Base-by-base conservation (phyloP, 2,329 filamentous ascomycete species). In the Myriosclerotinia scirpicola region DNA sequence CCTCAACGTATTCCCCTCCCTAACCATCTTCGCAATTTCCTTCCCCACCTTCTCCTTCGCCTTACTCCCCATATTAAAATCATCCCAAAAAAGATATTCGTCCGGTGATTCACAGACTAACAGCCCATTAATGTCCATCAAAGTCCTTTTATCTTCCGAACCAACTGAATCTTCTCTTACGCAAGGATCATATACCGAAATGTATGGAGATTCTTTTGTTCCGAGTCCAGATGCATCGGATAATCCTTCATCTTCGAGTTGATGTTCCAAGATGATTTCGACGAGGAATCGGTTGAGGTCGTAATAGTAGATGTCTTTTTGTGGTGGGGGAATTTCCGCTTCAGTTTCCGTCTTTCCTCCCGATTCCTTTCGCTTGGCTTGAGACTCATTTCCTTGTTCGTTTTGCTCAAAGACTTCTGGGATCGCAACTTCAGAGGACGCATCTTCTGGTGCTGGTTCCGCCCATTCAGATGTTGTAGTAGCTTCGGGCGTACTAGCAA, bases 51-150 rank as follows among this genome's bases (percentile, higher is more conserved):
- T 72, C 15, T 70, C 65, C 5, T 80, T 78, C 20, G 77, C 80
- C 30, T 75, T 73, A 50, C 70, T 69, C 17, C 77, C 77, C 5
- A 86, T 75, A 0, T 78, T 82, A 53, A 84, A 85, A 0, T 78
- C 77, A 59, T 83, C 82, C 74, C 81, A 82, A 73, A 85, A 87
- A 2, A 87, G 76, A 67, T 84, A 81, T 15, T 81, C 77, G 17
- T 81, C 75, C 8, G 73, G 73, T 2, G 69, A 50, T 5, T 69
- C 69, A 71, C 84, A 86, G 36, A 78, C 66, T 4, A 71, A 20
- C 52, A 71, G 52, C 30, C 74, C 73, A 30, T 72, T 71, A 0
- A 67, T 17, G 30, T 74, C 70, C 0, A 50, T 59, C 20, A 67
- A 44, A 14, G 26, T 1, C 12, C 20, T 15, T 1, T 46, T 40